These are phyloP conservation scores for Botrytis byssoidea DNA, from an alignment of 2,329 filamentous ascomycete species.

Conservation along the genomic window DNA sequence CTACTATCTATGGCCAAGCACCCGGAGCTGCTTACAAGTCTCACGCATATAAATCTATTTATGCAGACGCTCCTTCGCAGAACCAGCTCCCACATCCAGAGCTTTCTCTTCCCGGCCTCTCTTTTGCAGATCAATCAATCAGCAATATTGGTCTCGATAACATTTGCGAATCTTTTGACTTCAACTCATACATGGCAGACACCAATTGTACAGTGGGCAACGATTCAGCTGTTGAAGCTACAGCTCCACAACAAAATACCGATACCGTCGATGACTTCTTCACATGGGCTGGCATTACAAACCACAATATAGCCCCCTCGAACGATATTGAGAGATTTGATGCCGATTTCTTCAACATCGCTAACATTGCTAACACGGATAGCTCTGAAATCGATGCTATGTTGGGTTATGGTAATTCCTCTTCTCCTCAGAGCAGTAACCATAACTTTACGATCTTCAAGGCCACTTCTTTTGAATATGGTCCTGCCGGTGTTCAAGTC, in stretches of 20 bases:
- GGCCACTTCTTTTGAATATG: background rate
- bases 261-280: background rate
- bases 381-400: background rate
- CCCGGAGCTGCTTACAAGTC: background rate
- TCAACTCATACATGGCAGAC: background rate
- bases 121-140: background rate
- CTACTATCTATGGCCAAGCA: background rate
- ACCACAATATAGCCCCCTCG: background rate
- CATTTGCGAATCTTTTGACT: background rate
- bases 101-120: background rate
- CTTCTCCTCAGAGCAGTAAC: background rate
- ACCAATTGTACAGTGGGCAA: no score
- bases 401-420: background rate
- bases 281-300: background rate
- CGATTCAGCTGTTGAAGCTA: background rate
- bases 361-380: background rate
- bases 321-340: no score
- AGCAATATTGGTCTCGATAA: background rate
- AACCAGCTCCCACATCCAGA: background rate
- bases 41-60: constrained; percentile 8
- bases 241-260: background rate
- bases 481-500: background rate
- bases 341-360: background rate
- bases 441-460: background rate
- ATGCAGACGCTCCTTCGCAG: background rate